Base-by-base conservation (phyloP, 192 early-diverging fungal species). In the Mortierella claussenii region DNA sequence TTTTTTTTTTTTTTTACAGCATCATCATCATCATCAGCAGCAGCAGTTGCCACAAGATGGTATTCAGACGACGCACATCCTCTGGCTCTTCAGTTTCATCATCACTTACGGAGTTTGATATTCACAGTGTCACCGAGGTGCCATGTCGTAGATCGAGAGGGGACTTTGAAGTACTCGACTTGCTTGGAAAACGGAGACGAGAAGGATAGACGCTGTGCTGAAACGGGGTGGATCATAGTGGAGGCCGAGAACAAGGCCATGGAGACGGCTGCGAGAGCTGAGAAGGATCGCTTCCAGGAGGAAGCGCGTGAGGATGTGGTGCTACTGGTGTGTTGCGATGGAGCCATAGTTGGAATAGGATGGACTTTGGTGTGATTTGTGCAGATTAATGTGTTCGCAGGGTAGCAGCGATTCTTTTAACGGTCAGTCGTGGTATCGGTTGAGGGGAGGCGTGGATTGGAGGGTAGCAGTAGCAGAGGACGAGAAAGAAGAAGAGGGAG, bases 81-180 rank as follows among this genome's bases (percentile, higher is more conserved):
- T n/a, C n/a, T n/a, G n/a, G n/a, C n/a, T n/a, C n/a, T n/a, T n/a
- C n/a, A n/a, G n/a, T n/a, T n/a, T n/a, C n/a, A 8, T n/a, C 4
- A 17, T 6, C 8, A 59, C 57, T 34, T 59, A 59, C 57, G 40
- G 44, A 59, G 42, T 15, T 44, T 20, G 20, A 59, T 59, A 13
- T 59, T 43, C 27, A 59, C 57, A 6, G 57, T 46, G 1, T 47
- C 44, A 1, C 57, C 57, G 28, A 59, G 57, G 30, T 59, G 15
- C 57, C 57, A 59, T 24, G 21, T 45, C 12, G 57, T 59, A 44
- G 20, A 46, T 31, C 27, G 20, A 15, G 40, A 20, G 7, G 57
- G 57, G 28, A 17, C 18, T 15, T 1, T 27, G 57, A 59, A 47
- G 28, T 30, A 46, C 3, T 59, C 43, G 1, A 20, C 49, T 10